phyloP scores from a whole-genome alignment of 306 rosid species.

The Echinosophora koreensis region DNA sequence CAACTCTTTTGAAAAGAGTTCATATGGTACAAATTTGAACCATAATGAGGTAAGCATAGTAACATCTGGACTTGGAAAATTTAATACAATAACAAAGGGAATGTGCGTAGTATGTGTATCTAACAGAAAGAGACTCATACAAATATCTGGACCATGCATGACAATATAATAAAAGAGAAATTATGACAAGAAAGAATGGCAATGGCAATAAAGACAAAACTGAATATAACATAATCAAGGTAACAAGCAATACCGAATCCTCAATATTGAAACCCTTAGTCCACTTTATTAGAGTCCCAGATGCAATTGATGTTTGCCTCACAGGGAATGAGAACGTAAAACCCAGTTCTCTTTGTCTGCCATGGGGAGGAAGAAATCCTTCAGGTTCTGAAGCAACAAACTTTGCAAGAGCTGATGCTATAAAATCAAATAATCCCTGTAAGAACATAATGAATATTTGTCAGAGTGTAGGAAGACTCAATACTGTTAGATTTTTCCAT shows the following conservation, averaged over 20 bases:
- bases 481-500: constrained; percentile 21
- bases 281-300: constrained; percentile 92
- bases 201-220: constrained; percentile 11
- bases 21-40: constrained; percentile 11
- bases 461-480: constrained; percentile 36
- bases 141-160: constrained; percentile 31
- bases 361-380: constrained; percentile 72
- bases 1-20: constrained; percentile 32
- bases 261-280: constrained; percentile 90
- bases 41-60: constrained; percentile 12
- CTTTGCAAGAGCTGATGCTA: constrained; percentile 79
- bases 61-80: neutral
- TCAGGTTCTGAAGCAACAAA: constrained; percentile 84
- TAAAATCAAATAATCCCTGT: constrained; percentile 89
- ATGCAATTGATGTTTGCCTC: constrained; percentile 81
- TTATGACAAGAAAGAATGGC: constrained; percentile 21
- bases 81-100: constrained; percentile 6
- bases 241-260: constrained; percentile 61
- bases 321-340: constrained; percentile 96
- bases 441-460: constrained; percentile 39
- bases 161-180: constrained; percentile 31
- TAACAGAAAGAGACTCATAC: constrained; percentile 15
- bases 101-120: neutral
- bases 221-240: constrained; percentile 45
- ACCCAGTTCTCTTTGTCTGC: constrained; percentile 92